Base-by-base conservation (phyloP, 2,329 filamentous ascomycete species). In the Byssothecium circinans region DNA sequence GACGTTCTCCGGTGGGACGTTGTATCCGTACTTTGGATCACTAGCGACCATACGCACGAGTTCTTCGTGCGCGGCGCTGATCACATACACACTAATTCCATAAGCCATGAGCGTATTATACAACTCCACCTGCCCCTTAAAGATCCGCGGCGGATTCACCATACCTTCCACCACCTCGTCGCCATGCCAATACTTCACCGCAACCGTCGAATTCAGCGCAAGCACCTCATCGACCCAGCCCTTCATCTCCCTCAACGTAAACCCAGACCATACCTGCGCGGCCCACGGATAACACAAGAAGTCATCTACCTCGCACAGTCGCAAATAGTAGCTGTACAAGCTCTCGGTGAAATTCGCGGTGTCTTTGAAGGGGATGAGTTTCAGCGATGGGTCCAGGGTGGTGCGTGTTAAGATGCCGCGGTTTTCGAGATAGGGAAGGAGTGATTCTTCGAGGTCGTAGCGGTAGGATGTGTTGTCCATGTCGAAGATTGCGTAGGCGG, bases 401-500 rank as follows among this genome's bases (percentile, higher is more conserved):
- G 62, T 49, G 52, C 63, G 63, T 22, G 58, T 64, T 8, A 67
- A 48, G n/a, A 65, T 61, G 15, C 62, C 58, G n/a, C 58, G 60
- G 41, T 64, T 67, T 44, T 67, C 63, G 8, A 67, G 51, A 36
- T 60, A 67, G 2, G 63, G 63, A 11, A 67, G 49, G 3, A 65
- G 53, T 1, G 61, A 61, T 41, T 67, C 63, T 48, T 63, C 61
- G 11, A 67, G 52, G 41, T 67, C 63, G 33, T 64, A 61, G 20
- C 57, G 56, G 44, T 62, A 67, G 41, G 58, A 62, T 8, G 63
- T 67, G 41, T 67, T 64, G 53, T 67, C 63, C 60, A 64, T 64
- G 47, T 67, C 63, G 47, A 67, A 65, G 34, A 65, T 58, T 5
- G 63, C 63, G 34, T 62, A 65, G 50, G 62, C 62, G 55, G 59